Conservation (phyloP, 345 rosid species). For the Eucalyptus dawsonii region DNA sequence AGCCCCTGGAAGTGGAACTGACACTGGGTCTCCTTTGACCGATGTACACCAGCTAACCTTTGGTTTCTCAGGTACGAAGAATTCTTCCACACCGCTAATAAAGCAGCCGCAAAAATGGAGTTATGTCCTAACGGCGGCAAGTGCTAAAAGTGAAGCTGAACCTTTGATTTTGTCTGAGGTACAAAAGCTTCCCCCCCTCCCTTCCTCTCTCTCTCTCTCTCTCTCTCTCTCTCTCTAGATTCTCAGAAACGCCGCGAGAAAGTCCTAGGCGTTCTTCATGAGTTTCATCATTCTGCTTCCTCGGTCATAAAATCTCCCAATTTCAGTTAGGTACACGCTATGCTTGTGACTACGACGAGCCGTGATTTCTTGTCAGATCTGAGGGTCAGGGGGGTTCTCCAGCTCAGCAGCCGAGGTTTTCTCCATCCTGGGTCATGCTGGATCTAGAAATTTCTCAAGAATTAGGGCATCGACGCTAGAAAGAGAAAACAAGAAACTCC, state of each 20-base stretch:
- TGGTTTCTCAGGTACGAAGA: neutral
- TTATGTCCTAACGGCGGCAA: neutral
- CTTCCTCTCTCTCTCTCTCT: neutral
- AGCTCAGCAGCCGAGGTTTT: neutral
- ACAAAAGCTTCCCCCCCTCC: neutral
- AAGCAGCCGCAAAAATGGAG: neutral
- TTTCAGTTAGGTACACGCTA: neutral
- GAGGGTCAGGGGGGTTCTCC: neutral
- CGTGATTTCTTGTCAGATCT: neutral
- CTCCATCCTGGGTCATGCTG: neutral
- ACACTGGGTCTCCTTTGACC: neutral
- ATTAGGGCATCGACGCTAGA: neutral
- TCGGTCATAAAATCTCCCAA: neutral
- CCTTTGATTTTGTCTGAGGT: neutral
- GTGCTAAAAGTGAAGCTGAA: neutral
- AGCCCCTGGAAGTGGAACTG: neutral
- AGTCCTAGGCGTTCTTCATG: neutral
- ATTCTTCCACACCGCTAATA: neutral
- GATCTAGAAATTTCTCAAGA: conserved; percentile 4
- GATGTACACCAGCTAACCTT: neutral
- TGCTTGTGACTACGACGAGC: neutral
- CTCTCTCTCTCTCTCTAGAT: neutral
- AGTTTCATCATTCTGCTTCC: neutral
- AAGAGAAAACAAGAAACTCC: conserved; percentile 17
- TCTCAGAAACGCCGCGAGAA: neutral